Evolutionary conservation across 2,329 filamentous ascomycete species (phyloP).

Genomic region (Trichothecium sympodiale): DNA sequence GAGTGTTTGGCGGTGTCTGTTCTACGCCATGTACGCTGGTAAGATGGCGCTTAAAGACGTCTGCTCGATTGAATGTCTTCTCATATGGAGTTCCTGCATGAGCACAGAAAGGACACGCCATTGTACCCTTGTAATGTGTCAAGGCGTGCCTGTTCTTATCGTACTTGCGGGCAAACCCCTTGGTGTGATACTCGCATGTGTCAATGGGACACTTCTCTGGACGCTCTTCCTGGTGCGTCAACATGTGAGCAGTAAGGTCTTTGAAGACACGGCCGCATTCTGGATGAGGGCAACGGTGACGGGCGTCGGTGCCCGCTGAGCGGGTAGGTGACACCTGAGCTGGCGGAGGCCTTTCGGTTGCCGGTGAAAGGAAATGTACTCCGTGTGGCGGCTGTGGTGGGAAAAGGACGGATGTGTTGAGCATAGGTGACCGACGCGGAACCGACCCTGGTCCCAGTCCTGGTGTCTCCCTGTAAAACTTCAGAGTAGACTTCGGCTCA

Average conservation of each 20-base stretch:
- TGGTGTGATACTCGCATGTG: slow-evolving; percentile 83
- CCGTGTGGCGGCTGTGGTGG: no score
- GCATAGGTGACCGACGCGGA: background rate
- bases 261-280: slow-evolving; percentile 83
- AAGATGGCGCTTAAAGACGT: slow-evolving; percentile 91
- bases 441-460: background rate
- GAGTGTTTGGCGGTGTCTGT: slow-evolving; percentile 83
- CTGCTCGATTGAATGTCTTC: slow-evolving; percentile 91
- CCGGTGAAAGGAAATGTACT: slow-evolving; percentile 4
- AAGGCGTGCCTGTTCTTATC: slow-evolving; percentile 92
- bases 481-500: slow-evolving; percentile 18
- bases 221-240: slow-evolving; percentile 82
- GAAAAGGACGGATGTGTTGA: slow-evolving; percentile 1
- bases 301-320: slow-evolving; percentile 20
- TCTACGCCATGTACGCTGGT: slow-evolving; percentile 87
- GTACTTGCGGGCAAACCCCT: slow-evolving; percentile 90
- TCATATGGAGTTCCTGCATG: slow-evolving; percentile 79
- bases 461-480: background rate
- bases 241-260: slow-evolving; percentile 86
- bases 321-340: slow-evolving; percentile 3
- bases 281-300: slow-evolving; percentile 60
- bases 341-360: slow-evolving; percentile 1
- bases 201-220: slow-evolving; percentile 91
- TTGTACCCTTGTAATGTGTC: slow-evolving; percentile 93
- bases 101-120: slow-evolving; percentile 93